Evolutionary conservation across 805 yeast species (phyloP), one percentile per base, ranked within the genome.

Genomic region (Huiozyma sinensis): DNA sequence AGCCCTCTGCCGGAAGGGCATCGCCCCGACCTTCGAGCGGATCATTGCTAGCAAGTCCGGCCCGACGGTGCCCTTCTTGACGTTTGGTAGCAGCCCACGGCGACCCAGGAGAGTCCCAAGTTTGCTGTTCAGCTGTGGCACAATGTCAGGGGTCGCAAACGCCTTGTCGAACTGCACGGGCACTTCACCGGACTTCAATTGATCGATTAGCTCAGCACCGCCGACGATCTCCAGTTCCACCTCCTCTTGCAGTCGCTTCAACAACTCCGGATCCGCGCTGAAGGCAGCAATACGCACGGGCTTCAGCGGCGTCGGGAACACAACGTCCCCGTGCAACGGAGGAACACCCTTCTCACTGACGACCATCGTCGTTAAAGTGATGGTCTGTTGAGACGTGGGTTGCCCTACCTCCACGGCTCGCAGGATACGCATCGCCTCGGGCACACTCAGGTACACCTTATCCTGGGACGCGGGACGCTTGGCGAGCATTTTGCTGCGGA

Each of bases 381-480:
- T 69, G 27, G 89, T 81, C 24, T 90, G 79, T 53, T 79, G 78
- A n/a, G 73, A 66, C 5, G 72, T 67, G 2, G 90, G 77, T 57
- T 83, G 77, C 5, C 98, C 97, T 5, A 88, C 94, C 63, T 88
- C 96, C 5, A 88, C 77, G 0, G 97, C 95, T 50, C 96, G 72
- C 45, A 90, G 60, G 57, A 79, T 88, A 54, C 83, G 73, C 61
- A 87, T 63, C 1, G 97, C 96, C 30, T 67, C 63, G 6, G 83
- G 76, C 6, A 87, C 70, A 41, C 76, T 79, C 83, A 84, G 77
- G 57, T 77, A 81, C 44, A 83, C 67, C 1, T 89, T 89, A 50
- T 64, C 59, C 51, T 65, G 46, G 71, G 72, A 48, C 61, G 80
- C 66, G 13, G 69, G 65, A 12, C 52, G 50, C 46, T 65, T 66